Evolutionary conservation across 148 eudicot genomes (phyloP).

Genomic region (Cornus kousa): DNA sequence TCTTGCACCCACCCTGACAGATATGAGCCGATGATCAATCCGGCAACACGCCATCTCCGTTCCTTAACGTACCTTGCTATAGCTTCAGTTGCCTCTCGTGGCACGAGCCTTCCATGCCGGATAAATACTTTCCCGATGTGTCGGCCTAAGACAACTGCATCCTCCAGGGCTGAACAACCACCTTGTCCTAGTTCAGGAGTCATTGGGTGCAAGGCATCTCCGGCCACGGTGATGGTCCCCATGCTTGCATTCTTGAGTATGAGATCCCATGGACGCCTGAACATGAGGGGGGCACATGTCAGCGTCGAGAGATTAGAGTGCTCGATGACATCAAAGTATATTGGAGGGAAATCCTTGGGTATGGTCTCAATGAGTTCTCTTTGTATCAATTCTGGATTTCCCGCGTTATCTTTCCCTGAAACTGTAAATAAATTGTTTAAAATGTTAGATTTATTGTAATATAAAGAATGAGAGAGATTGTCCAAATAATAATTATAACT

Average conservation of each 20-base stretch:
- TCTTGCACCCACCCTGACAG: conserved; percentile 9
- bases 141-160: conserved; percentile 8
- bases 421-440: too few species aligned
- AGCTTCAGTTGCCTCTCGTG: not conserved
- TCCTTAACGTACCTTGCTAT: not conserved
- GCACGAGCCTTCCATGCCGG: not conserved
- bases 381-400: conserved; percentile 4
- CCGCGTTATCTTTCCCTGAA: not conserved
- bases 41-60: conserved; percentile 10
- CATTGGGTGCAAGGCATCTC: conserved; percentile 22
- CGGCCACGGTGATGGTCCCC: conserved; percentile 15
- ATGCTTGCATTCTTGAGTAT: conserved; percentile 4
- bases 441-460: too few species aligned
- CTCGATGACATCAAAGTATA: not conserved
- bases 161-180: conserved; percentile 14
- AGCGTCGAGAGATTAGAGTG: not conserved
- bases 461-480: too few species aligned
- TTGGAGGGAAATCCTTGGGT: not conserved
- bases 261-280: conserved; percentile 20
- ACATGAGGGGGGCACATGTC: conserved; percentile 17
- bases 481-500: too few species aligned
- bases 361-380: conserved; percentile 11
- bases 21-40: conserved; percentile 4
- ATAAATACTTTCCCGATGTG: not conserved
- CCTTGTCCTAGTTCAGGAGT: conserved; percentile 20